Conservation (phyloP, 2,329 filamentous ascomycete genomes). For the Trichophaea hybrida region DNA sequence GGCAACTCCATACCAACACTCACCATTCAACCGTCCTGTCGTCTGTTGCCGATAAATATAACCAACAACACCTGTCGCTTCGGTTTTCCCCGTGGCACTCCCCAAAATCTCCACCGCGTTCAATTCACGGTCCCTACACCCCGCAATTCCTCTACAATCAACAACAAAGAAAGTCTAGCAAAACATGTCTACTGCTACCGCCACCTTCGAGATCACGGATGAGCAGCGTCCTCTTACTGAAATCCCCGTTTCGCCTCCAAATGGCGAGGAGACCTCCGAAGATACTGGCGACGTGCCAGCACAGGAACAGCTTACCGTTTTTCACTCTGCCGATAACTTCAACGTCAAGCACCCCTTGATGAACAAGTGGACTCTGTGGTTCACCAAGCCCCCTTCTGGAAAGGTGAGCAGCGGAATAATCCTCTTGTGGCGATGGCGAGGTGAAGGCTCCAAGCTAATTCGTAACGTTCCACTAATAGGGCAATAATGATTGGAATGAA, state of each 20-base stretch:
- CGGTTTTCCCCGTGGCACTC: not conserved
- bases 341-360: constrained; percentile 98
- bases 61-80: not conserved
- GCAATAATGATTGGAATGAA: constrained; percentile 90
- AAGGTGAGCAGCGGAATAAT: constrained; percentile 47
- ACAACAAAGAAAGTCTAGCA: not conserved
- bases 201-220: constrained; percentile 28
- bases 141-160: not conserved
- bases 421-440: not conserved
- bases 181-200: constrained; percentile 22
- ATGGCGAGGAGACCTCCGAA: constrained; percentile 35
- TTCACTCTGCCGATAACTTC: constrained; percentile 97
- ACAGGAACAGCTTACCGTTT: constrained; percentile 68
- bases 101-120: not conserved
- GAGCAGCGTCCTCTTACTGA: constrained; percentile 42
- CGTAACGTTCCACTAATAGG: constrained; percentile 39
- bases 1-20: not conserved
- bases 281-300: constrained; percentile 34
- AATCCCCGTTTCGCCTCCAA: constrained; percentile 41
- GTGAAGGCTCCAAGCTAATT: not conserved
- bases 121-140: not conserved
- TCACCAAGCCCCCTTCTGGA: constrained; percentile 92
- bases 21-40: not conserved
- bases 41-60: not conserved
- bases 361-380: constrained; percentile 98